Evolutionary conservation across 2,329 filamentous ascomycete species (phyloP), one percentile per base, ranked within the genome.

Genomic region (Verticillium nubilum): DNA sequence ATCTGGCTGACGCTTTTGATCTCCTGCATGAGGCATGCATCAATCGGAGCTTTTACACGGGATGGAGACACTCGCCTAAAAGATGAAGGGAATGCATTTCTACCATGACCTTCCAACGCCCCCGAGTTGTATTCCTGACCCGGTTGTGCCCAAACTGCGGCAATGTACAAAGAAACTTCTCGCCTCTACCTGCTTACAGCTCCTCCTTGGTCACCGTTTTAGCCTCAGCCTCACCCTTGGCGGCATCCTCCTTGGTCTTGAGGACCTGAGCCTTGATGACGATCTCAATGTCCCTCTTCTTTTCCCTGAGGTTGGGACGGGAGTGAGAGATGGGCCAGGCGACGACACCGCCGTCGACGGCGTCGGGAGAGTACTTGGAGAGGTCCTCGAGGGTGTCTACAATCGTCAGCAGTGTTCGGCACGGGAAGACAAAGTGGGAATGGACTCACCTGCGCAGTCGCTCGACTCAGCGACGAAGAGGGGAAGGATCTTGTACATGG

Each of bases 401-500:
- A 7, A 12, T 1, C 9, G 42, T 47, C 42, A 47, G 42, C 13
- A 6, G 9, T 47, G 7, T 47, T 47, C 5, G 42, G n/a, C 29
- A 47, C 17, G 5, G 35, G 19, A n/a, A 37, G 17, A 17, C 2
- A n/a, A 37, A 47, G 28, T 5, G 10, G 2, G 10, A 7, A 26
- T 23, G 28, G 10, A 65, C 68, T 61, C 62, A 74, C 74, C 70
- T 58, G 75, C 68, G 57, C 76, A 78, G 25, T 69, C 68, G 54
- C 66, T 71, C 7, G 66, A 68, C 42, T 70, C 68, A 2, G 76
- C 72, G 0, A 78, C 76, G 70, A 73, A 79, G 7, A 79, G 65
- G 29, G 76, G 77, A 50, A 77, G 54, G 15, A 76, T 70, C 50
- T 75, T 74, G 60, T 79, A 78, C 13, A 78, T 69, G 1, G 76